phyloP scores from a whole-genome alignment of 352 stramenopile genomes.

The Blastocystis sp. region DNA sequence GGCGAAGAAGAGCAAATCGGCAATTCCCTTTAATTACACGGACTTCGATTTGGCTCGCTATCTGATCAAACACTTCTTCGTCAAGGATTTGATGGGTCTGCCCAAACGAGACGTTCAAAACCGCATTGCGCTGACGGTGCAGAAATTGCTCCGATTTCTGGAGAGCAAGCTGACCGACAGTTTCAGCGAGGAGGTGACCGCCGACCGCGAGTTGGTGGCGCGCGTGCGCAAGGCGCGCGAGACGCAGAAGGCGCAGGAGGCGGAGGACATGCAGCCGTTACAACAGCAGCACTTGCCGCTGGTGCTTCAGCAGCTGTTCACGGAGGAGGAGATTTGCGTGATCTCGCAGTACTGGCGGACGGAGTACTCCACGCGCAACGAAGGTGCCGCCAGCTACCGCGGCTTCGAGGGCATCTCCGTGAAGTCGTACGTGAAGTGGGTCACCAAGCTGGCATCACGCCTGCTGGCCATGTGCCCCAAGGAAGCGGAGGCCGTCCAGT shows the following conservation, averaged over 20 bases:
- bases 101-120: slow-evolving; percentile 25
- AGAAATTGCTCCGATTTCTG: slow-evolving; percentile 35
- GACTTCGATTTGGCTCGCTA: slow-evolving; percentile 43
- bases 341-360: slow-evolving; percentile 57
- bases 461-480: slow-evolving; percentile 3
- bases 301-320: not conserved
- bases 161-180: not conserved
- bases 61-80: slow-evolving; percentile 47
- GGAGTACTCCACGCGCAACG: slow-evolving; percentile 38
- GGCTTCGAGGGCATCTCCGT: slow-evolving; percentile 9
- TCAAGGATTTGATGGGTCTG: slow-evolving; percentile 61
- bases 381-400: not conserved
- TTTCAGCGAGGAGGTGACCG: not conserved
- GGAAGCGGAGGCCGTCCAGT: not conserved
- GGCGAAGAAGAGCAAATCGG: not conserved
- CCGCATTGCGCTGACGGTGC: slow-evolving; percentile 47
- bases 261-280: too few relatives aligned
- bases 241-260: not conserved
- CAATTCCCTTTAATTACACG: not conserved
- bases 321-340: slow-evolving; percentile 19
- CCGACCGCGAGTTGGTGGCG: not conserved
- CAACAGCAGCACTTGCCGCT: not conserved
- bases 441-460: not conserved
- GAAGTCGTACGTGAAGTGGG: slow-evolving; percentile 47
- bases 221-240: not conserved